Evolutionary conservation across 2,329 filamentous ascomycete species (phyloP).

Genomic region (Celoporthe dispersa): DNA sequence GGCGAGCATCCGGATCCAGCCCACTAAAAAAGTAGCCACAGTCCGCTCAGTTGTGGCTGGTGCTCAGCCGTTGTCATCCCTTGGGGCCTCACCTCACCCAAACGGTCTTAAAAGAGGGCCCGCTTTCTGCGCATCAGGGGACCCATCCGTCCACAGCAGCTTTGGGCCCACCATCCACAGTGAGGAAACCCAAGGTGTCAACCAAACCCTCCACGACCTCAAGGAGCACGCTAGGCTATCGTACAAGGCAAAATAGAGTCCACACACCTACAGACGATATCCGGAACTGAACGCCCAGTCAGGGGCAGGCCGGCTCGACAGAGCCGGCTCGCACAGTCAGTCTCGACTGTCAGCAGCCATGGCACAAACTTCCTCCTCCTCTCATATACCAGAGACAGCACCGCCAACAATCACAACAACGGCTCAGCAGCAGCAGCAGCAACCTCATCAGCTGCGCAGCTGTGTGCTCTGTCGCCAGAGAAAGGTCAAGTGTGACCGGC

Average conservation of each 20-base stretch:
- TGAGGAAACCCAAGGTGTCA: background rate
- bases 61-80: background rate
- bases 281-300: background rate
- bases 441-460: slow-evolving; percentile 13
- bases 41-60: background rate
- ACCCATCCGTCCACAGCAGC: background rate
- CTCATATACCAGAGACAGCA: background rate
- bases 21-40: background rate
- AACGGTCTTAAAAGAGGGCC: background rate
- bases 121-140: background rate
- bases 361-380: background rate
- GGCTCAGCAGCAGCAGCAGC: background rate
- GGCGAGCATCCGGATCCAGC: background rate
- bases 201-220: background rate
- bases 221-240: background rate
- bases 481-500: slow-evolving; percentile 27
- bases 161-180: background rate
- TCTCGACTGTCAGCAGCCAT: slow-evolving; percentile 3
- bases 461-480: slow-evolving; percentile 27
- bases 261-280: background rate
- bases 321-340: background rate
- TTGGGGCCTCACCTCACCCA: background rate
- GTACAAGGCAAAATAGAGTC: background rate
- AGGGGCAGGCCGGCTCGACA: background rate
- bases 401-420: background rate